Evolutionary conservation across 306 rosid species (phyloP).

Genomic region (Fragaria ananassa): DNA sequence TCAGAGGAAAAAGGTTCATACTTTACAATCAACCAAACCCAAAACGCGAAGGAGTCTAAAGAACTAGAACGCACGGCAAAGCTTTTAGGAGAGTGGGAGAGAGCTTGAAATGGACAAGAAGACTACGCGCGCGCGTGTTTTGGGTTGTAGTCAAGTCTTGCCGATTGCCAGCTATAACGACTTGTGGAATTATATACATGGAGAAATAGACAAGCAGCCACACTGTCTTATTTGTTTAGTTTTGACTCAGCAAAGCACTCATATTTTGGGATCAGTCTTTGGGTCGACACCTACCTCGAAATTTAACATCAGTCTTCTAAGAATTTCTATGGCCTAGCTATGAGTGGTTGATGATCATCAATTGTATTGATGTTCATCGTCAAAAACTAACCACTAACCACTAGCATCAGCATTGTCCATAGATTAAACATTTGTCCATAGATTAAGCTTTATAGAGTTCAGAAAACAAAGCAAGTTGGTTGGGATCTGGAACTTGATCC

Average conservation of each 20-base stretch:
- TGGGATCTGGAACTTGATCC: not conserved
- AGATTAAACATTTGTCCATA: not conserved
- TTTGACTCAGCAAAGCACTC: conserved; percentile 5
- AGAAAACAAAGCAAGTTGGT: not conserved
- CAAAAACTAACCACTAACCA: not conserved
- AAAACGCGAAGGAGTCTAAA: conserved; percentile 12
- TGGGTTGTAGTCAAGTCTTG: conserved; percentile 1
- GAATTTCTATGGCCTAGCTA: not conserved
- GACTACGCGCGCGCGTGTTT: conserved; percentile 10
- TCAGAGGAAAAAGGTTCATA: not conserved
- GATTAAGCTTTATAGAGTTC: not conserved
- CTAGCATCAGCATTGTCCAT: not conserved
- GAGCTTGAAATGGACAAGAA: not conserved
- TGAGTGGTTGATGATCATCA: not conserved
- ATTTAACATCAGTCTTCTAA: not conserved
- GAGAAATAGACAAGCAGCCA: not conserved
- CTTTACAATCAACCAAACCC: not conserved
- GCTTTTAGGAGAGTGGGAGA: not conserved
- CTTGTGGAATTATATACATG: not conserved
- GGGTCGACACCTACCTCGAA: not conserved
- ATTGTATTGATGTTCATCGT: not conserved
- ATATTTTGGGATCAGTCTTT: not conserved
- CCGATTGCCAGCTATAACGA: no score
- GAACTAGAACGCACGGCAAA: conserved; percentile 9
- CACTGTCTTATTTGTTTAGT: not conserved